These are phyloP conservation scores for Carex sylvatica DNA, from an alignment of 202 grass and related monocot species.

Conservation along the genomic window DNA sequence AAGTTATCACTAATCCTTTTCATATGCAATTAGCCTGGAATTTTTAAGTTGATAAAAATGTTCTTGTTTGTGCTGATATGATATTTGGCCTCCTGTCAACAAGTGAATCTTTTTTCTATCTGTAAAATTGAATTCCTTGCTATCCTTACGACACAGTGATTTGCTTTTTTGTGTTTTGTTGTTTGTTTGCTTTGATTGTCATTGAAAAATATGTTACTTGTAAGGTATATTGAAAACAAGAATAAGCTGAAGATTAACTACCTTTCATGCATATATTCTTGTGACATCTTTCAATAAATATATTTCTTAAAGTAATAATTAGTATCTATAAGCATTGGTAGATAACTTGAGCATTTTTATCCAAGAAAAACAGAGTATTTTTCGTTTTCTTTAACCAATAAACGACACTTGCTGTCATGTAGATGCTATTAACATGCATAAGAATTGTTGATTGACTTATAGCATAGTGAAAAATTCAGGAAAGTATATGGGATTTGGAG, in stretches of 20 bases:
- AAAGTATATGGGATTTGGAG: slow-evolving; percentile 17
- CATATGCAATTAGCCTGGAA: neutral
- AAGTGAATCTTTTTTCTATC: neutral
- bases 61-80: neutral
- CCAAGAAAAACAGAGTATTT: too few species aligned
- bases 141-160: neutral
- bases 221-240: neutral
- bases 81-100: neutral
- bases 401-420: neutral
- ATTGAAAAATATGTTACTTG: neutral
- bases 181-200: neutral
- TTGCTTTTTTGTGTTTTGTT: neutral
- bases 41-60: neutral
- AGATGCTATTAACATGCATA: neutral
- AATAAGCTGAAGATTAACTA: neutral
- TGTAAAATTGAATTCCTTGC: neutral
- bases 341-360: neutral
- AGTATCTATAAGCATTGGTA: neutral
- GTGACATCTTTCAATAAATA: neutral
- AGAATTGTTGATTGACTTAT: neutral
- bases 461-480: neutral
- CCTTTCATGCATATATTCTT: neutral
- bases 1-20: neutral
- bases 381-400: too few species aligned
- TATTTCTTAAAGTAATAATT: neutral